Percentiles rank a stretch among this genome's conserved stretches.
Evolutionary conservation across 2,329 filamentous ascomycete genomes (phyloP).

Genomic region (Nigrospora sphaerica): DNA sequence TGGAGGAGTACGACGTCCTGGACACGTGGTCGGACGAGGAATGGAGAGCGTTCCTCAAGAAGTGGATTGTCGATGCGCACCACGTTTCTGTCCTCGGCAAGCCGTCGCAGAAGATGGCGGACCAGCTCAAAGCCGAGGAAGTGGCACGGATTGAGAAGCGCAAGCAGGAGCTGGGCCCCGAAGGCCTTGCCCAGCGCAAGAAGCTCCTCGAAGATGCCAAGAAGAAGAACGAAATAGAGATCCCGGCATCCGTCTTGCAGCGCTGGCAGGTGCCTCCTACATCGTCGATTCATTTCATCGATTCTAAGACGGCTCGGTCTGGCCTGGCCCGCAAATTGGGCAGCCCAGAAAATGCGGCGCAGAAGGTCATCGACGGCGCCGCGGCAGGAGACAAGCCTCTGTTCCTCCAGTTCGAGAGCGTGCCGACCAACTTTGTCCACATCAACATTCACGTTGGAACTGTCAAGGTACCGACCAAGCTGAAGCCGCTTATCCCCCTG

Average conservation of each 20-base stretch:
- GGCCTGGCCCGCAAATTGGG: constrained; percentile 71
- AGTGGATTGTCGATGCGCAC: constrained; percentile 78
- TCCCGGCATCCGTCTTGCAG: constrained; percentile 75
- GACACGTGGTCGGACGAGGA: constrained; percentile 75
- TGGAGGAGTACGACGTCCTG: constrained; percentile 59
- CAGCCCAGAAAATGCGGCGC: constrained; percentile 58
- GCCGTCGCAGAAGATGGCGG: constrained; percentile 72
- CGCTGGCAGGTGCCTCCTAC: constrained; percentile 76
- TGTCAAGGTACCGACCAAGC: constrained; percentile 65
- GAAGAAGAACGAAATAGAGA: constrained; percentile 78
- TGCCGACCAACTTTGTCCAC: constrained; percentile 87
- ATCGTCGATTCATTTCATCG: constrained; percentile 91
- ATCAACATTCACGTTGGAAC: constrained; percentile 78
- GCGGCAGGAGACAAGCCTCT: constrained; percentile 56
- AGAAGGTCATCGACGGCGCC: constrained; percentile 68
- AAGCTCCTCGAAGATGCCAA: constrained; percentile 77
- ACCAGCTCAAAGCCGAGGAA: constrained; percentile 76
- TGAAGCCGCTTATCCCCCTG: constrained; percentile 76
- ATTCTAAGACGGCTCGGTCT: constrained; percentile 75
- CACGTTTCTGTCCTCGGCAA: constrained; percentile 86
- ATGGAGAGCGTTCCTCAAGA: constrained; percentile 76
- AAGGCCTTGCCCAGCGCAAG: constrained; percentile 69
- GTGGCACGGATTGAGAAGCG: constrained; percentile 70
- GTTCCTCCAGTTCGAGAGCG: constrained; percentile 96
- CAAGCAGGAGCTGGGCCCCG: constrained; percentile 71